A percentile compares a stretch with the other conserved stretches of the same genome.
Evolutionary conservation across 805 yeast species (phyloP).

Genomic region (Dipodascus geniculatus): DNA sequence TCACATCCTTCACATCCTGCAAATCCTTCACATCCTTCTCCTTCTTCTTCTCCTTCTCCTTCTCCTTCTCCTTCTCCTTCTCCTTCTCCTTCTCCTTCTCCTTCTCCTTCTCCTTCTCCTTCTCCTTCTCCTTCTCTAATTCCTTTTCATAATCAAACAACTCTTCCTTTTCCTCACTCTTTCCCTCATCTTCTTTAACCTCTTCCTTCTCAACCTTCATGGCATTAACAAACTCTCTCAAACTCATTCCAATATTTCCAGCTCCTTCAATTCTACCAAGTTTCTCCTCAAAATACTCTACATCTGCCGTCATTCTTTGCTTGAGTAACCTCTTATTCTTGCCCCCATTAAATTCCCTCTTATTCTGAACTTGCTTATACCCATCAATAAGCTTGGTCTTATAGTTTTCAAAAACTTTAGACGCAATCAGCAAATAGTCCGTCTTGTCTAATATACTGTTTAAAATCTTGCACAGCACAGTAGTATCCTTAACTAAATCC

Average conservation of each 20-base stretch:
- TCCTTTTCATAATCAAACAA: conserved; percentile 8
- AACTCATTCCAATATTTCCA: conserved; percentile 7
- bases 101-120: conserved; percentile 1
- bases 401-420: conserved; percentile 37
- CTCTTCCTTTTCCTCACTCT: conserved; percentile 5
- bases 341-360: conserved; percentile 5
- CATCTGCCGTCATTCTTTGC: conserved; percentile 45
- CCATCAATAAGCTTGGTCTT: conserved; percentile 43
- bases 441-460: not conserved
- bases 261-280: conserved; percentile 35
- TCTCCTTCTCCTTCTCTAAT: conserved; percentile 1
- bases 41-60: not conserved
- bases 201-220: conserved; percentile 9
- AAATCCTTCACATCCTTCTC: not conserved
- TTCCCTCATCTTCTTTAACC: not conserved
- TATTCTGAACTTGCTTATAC: conserved; percentile 32
- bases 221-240: conserved; percentile 5
- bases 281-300: conserved; percentile 53
- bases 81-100: not conserved
- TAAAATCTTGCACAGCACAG: conserved; percentile 50
- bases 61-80: not conserved
- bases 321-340: conserved; percentile 10
- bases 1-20: not conserved
- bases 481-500: conserved; percentile 50
- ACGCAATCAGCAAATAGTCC: conserved; percentile 19